A percentile compares a stretch with the other conserved stretches of the same genome.
Conservation (phyloP, 305 asterid genomes). For the Rubia peregrina region DNA sequence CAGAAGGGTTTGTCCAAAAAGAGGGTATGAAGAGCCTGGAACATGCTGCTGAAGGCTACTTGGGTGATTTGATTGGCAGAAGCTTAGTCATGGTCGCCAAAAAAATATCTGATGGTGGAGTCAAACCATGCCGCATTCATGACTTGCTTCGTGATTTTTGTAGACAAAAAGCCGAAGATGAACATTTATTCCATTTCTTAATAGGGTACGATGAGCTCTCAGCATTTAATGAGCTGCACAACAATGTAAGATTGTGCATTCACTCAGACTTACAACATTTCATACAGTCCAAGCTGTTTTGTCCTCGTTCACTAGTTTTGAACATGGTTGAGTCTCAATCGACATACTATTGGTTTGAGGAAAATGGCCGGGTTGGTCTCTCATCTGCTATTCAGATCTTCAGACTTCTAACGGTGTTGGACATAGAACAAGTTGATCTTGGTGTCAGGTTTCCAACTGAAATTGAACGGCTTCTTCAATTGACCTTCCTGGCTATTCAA, state of each 20-base stretch:
- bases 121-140: background rate
- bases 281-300: background rate
- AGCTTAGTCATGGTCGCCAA: background rate
- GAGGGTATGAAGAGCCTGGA: background rate
- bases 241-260: background rate
- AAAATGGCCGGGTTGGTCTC: background rate
- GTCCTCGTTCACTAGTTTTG: background rate
- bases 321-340: too few species aligned
- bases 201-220: background rate
- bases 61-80: background rate
- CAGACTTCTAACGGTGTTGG: background rate
- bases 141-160: background rate
- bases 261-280: background rate
- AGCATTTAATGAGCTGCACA: background rate
- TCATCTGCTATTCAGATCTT: background rate
- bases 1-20: background rate
- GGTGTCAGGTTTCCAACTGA: background rate
- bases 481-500: background rate
- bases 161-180: background rate
- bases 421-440: background rate
- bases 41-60: background rate
- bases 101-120: background rate
- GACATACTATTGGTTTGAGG: too few species aligned
- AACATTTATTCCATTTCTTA: background rate
- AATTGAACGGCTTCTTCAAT: background rate